Evolutionary conservation across 1,284 basidiomycete genomes (phyloP).

Genomic region (Sutorius eximius): DNA sequence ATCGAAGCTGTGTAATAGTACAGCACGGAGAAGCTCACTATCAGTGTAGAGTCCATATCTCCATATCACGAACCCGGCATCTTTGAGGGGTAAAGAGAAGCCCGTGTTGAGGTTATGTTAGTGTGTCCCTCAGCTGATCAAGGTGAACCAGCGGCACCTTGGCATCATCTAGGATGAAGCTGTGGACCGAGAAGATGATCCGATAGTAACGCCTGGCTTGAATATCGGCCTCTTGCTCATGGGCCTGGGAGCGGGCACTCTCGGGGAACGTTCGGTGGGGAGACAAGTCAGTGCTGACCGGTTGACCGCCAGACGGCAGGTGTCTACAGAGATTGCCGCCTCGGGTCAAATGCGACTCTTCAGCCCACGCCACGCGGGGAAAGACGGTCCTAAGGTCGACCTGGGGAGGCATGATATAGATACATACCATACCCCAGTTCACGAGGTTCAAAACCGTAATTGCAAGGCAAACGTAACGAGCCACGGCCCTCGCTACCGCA

Average conservation of each 20-base stretch:
- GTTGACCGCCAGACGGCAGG: constrained; percentile 7
- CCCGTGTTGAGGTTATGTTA: constrained; percentile 40
- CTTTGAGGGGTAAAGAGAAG: constrained; percentile 15
- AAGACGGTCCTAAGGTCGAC: constrained; percentile 19
- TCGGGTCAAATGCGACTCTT: constrained; percentile 23
- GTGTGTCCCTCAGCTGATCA: constrained; percentile 41
- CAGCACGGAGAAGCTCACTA: constrained; percentile 29
- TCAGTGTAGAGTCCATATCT: constrained; percentile 19
- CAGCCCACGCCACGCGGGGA: constrained; percentile 2
- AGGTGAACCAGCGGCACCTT: constrained; percentile 36
- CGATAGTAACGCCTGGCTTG: constrained; percentile 14
- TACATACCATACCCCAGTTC: neutral
- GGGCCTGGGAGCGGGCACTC: neutral
- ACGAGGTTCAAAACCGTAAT: neutral
- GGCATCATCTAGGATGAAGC: constrained; percentile 39
- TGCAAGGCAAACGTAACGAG: neutral
- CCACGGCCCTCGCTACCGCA: neutral
- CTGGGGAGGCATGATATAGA: too few species aligned
- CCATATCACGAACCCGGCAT: constrained; percentile 32
- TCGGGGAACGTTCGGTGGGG: neutral
- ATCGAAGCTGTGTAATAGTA: constrained; percentile 26
- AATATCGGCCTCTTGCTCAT: neutral
- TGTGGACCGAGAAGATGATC: constrained; percentile 37
- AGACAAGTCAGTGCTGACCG: neutral
- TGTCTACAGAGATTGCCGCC: constrained; percentile 4